These are phyloP conservation scores for Fraxinus xanthoxyloides DNA, from an alignment of 305 asterid genomes.

Conservation along the genomic window DNA sequence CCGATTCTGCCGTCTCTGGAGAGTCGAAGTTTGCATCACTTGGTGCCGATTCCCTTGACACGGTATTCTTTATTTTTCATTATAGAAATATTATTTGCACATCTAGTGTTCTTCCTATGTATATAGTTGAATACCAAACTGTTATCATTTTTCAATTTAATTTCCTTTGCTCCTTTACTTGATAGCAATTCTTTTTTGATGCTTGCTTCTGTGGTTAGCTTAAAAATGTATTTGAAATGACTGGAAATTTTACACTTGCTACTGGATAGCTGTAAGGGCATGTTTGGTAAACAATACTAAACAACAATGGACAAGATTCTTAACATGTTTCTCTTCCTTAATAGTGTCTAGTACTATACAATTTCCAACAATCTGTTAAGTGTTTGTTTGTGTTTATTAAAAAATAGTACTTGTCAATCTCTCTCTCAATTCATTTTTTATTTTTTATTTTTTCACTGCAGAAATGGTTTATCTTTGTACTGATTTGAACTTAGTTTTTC, in stretches of 20 bases:
- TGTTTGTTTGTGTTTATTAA: neutral
- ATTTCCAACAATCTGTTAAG: neutral
- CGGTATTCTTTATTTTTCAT: constrained; percentile 41
- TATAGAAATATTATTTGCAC: neutral
- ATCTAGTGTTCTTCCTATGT: neutral
- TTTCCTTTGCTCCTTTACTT: neutral
- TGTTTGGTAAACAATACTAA: neutral
- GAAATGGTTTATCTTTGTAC: neutral
- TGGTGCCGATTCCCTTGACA: constrained; percentile 98
- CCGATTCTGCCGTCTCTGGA: constrained; percentile 52
- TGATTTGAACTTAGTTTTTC: neutral
- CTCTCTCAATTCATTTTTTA: neutral
- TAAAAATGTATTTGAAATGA: neutral
- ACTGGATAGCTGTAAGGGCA: neutral
- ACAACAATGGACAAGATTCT: neutral
- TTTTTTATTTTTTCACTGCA: neutral
- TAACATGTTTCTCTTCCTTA: neutral
- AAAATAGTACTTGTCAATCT: neutral
- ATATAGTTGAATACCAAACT: neutral
- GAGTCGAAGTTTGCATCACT: constrained; percentile 72
- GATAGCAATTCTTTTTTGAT: neutral
- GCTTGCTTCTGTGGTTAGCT: neutral
- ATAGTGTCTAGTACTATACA: neutral
- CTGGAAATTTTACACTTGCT: neutral
- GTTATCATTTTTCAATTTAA: neutral